Conservation (phyloP, 768 basidiomycete species). For the Phylloporus arenicola region DNA sequence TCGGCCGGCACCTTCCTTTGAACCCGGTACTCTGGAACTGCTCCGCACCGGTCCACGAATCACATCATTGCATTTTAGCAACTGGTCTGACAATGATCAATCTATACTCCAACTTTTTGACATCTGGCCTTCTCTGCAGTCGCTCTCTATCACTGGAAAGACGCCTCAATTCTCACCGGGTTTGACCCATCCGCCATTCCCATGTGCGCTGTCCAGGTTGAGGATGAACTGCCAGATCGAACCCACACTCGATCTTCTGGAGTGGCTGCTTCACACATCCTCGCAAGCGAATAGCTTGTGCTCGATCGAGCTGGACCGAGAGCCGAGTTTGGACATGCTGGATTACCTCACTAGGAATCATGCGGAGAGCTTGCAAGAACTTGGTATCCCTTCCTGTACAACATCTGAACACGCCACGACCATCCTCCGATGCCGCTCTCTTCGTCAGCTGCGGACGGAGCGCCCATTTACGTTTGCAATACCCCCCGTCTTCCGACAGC, state of each 20-base stretch:
- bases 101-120: slow-evolving; percentile 57
- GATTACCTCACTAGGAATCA: slow-evolving; percentile 51
- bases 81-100: slow-evolving; percentile 63
- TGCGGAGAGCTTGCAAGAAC: slow-evolving; percentile 44
- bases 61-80: slow-evolving; percentile 53
- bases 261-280: slow-evolving; percentile 66
- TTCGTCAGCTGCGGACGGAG: slow-evolving; percentile 55
- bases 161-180: slow-evolving; percentile 43
- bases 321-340: slow-evolving; percentile 51
- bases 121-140: slow-evolving; percentile 53
- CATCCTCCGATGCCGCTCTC: slow-evolving; percentile 43
- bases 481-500: slow-evolving; percentile 40
- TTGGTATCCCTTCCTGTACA: slow-evolving; percentile 52
- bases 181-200: slow-evolving; percentile 36
- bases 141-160: slow-evolving; percentile 56
- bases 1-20: slow-evolving; percentile 50
- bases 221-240: slow-evolving; percentile 62
- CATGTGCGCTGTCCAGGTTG: slow-evolving; percentile 46
- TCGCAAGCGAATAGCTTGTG: slow-evolving; percentile 38
- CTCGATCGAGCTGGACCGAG: slow-evolving; percentile 53
- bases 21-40: slow-evolving; percentile 44
- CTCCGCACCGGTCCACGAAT: slow-evolving; percentile 53
- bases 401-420: slow-evolving; percentile 43
- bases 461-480: slow-evolving; percentile 38
- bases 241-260: slow-evolving; percentile 57